Evolutionary conservation across 257 asterid genomes (phyloP).

Genomic region (Gentiana straminea): DNA sequence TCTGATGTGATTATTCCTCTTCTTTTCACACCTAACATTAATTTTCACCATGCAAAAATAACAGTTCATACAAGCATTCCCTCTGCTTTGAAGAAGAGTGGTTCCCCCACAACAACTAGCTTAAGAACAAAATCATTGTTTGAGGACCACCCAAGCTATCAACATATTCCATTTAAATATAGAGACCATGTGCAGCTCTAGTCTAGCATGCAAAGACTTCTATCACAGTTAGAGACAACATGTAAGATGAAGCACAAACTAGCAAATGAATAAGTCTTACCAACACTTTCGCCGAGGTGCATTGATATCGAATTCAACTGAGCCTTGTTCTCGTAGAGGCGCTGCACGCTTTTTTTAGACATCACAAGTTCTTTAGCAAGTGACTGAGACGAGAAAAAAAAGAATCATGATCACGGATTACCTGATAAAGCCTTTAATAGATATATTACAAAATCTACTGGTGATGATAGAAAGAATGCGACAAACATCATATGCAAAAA

Average conservation of each 20-base stretch:
- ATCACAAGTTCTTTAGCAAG: conserved; percentile 93
- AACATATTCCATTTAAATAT: not conserved
- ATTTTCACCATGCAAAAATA: too few species aligned
- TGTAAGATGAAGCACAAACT: conserved; percentile 6
- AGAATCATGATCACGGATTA: not conserved
- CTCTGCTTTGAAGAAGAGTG: too few species aligned
- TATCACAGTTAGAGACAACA: not conserved
- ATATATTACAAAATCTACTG: not conserved
- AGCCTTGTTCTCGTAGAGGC: conserved; percentile 86
- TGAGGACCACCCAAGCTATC: not conserved
- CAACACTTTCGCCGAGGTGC: conserved; percentile 99
- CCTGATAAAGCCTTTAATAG: not conserved
- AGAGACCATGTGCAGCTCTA: not conserved
- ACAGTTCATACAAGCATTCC: too few species aligned
- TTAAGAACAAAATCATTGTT: not conserved
- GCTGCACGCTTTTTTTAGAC: conserved; percentile 69
- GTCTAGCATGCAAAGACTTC: not conserved
- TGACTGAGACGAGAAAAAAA: conserved; percentile 28
- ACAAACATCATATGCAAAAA: too few species aligned
- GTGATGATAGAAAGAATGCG: too few species aligned
- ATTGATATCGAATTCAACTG: conserved; percentile 89
- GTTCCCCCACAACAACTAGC: not conserved
- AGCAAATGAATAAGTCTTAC: conserved; percentile 27
- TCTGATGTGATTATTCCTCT: too few species aligned
- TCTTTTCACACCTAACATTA: too few species aligned